Conservation (phyloP, 1,139 yeast species). For the Wickerhamomyces sp. region DNA sequence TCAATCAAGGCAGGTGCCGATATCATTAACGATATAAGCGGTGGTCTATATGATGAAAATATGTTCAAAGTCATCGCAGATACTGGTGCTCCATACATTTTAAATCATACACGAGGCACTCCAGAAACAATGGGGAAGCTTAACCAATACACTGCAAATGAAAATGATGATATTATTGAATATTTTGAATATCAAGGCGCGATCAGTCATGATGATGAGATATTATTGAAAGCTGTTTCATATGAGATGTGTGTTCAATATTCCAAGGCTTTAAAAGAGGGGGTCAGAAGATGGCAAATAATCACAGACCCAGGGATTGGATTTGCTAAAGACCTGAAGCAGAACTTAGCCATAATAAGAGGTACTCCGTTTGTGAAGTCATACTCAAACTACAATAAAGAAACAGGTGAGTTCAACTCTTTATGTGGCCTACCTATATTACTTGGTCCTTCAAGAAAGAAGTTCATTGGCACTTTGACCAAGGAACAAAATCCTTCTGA, state of each 20-base stretch:
- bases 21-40: constrained; percentile 86
- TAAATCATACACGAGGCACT: constrained; percentile 84
- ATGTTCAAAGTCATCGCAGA: constrained; percentile 68
- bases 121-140: constrained; percentile 66
- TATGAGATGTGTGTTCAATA: constrained; percentile 60
- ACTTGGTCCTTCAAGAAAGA: constrained; percentile 84
- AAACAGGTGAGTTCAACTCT: constrained; percentile 23
- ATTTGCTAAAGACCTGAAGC: constrained; percentile 71
- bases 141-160: constrained; percentile 47
- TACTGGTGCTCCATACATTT: constrained; percentile 68
- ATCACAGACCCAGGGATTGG: constrained; percentile 95
- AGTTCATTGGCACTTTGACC: constrained; percentile 74
- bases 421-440: constrained; percentile 54
- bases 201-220: constrained; percentile 32
- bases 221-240: constrained; percentile 42
- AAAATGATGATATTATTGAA: constrained; percentile 38
- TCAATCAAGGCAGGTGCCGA: constrained; percentile 79
- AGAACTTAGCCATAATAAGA: constrained; percentile 63
- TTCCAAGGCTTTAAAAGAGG: constrained; percentile 50
- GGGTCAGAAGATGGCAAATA: constrained; percentile 85
- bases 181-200: constrained; percentile 26
- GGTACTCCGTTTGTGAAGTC: constrained; percentile 52
- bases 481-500: constrained; percentile 42
- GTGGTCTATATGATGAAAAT: constrained; percentile 63
- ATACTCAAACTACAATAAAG: constrained; percentile 35